These are phyloP conservation scores for Pythium phragmitis DNA, from an alignment of 352 stramenopile genomes.

Conservation along the genomic window DNA sequence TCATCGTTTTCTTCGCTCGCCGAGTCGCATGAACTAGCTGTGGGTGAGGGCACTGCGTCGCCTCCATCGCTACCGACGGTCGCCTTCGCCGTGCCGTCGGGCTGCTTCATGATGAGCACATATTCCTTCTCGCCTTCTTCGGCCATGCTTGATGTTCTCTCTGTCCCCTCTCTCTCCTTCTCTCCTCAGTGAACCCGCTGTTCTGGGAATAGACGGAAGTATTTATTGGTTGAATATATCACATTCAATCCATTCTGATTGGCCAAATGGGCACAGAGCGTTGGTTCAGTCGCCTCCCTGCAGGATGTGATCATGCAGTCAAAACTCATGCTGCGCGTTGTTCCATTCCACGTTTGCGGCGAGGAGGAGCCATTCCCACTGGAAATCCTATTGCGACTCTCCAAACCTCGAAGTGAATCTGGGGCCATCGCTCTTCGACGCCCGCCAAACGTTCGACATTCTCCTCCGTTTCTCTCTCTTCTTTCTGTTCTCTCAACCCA, in stretches of 20 bases:
- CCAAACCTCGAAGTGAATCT: too few relatives aligned
- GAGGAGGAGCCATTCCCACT: too few relatives aligned
- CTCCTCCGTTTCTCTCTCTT: too few relatives aligned
- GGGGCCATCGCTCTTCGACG: too few relatives aligned
- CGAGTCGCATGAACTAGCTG: conserved; percentile 32
- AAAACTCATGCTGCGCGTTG: too few relatives aligned
- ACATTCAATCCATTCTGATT: background rate
- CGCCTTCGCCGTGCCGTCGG: conserved; percentile 18
- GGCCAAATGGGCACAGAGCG: background rate
- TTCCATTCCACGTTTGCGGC: too few relatives aligned
- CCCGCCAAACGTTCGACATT: too few relatives aligned
- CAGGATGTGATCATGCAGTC: too few relatives aligned
- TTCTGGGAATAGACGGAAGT: conserved; percentile 2
- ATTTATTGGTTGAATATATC: background rate
- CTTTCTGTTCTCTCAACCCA: too few relatives aligned
- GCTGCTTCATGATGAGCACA: conserved; percentile 55
- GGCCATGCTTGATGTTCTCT: conserved; percentile 8
- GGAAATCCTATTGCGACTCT: too few relatives aligned
- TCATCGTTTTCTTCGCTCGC: conserved; percentile 14
- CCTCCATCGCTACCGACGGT: conserved; percentile 24
- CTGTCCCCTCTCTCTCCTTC: too few relatives aligned
- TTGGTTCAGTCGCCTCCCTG: too few relatives aligned
- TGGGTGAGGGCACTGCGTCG: conserved; percentile 28
- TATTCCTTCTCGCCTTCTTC: conserved; percentile 63
- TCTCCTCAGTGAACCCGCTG: background rate